Evolutionary conservation across 2,329 filamentous ascomycete species (phyloP), one percentile per base, ranked within the genome.

Genomic region (Diaporthe velutina): DNA sequence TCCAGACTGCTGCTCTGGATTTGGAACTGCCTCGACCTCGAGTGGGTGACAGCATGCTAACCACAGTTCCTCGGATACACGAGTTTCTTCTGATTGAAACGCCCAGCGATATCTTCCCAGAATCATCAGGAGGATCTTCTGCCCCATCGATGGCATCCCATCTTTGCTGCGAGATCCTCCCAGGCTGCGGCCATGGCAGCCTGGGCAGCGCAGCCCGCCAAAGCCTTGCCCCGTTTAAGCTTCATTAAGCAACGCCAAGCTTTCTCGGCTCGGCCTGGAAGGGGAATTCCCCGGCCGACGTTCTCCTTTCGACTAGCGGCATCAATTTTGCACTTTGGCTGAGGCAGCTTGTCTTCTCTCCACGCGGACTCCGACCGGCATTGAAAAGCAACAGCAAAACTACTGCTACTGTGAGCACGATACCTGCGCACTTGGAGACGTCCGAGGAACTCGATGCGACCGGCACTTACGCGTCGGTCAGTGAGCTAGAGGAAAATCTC

Each of bases 181-280:
- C 30, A 10, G 7, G 4, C 10, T 50, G 40, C 40, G 42, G 40
- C 17, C 60, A 33, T 48, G 61, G 42, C 61, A 66, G 61, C 61
- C 61, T 66, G 42, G 61, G 61, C 61, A 50, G 30, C 33, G 61
- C 61, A 67, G 42, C 61, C 19, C 33, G 50, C 33, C 33, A 71
- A 52, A 33, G 55, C 55, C 25, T 48, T 58, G 68, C 68, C 68
- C 68, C 42, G 4, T 71, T 61, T 28, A 42, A 52, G 45, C 42
- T 58, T 52, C 57, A 40, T 54, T 42, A 73, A 70, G 50, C 61
- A 58, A 38, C 25, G 71, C 71, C 61, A 70, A 73, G 60, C 60
- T 48, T 73, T 73, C 60, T 55, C 48, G 71, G 71, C 67, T 58
- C 50, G 38, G 9, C n/a, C 25, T 57, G 17, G 50, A 38, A 28